Conservation (phyloP, 305 asterid species). For the Fraxinus nigra region DNA sequence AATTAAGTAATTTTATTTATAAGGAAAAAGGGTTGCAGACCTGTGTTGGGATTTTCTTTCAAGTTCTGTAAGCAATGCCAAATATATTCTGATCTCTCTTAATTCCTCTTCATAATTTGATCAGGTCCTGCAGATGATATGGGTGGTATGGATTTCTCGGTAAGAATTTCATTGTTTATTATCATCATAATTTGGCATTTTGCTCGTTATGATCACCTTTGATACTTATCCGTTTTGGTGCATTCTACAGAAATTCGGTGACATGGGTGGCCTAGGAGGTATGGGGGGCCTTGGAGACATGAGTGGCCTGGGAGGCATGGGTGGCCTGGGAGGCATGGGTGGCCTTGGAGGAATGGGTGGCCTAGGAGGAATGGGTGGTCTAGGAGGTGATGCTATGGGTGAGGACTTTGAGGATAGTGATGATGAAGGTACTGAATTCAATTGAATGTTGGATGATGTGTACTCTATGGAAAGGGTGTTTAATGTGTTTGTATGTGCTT, state of each 20-base stretch:
- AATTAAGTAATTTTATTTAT: background rate
- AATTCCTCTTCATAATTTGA: slow-evolving; percentile 6
- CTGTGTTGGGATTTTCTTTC: background rate
- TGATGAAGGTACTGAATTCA: slow-evolving; percentile 62
- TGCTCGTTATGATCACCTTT: background rate
- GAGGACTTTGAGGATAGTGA: slow-evolving; percentile 79
- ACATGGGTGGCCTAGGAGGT: slow-evolving; percentile 56
- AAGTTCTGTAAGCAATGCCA: background rate
- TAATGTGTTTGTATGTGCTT: background rate
- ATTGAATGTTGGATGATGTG: background rate
- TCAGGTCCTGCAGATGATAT: slow-evolving; percentile 69
- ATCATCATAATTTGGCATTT: background rate
- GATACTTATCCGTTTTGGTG: slow-evolving; percentile 1
- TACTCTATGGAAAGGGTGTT: background rate
- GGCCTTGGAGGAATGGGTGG: slow-evolving; percentile 44
- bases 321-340: slow-evolving; percentile 41
- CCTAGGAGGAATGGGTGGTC: background rate
- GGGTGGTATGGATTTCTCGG: slow-evolving; percentile 94
- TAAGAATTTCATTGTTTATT: slow-evolving; percentile 28
- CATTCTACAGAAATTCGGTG: slow-evolving; percentile 64
- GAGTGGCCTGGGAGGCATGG: slow-evolving; percentile 24
- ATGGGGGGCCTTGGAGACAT: slow-evolving; percentile 47
- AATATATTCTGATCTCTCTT: background rate
- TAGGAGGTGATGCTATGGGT: slow-evolving; percentile 29
- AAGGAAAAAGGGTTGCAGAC: background rate